Evolutionary conservation across 2,329 filamentous ascomycete species (phyloP).

Genomic region (Endocalyx cinctus): DNA sequence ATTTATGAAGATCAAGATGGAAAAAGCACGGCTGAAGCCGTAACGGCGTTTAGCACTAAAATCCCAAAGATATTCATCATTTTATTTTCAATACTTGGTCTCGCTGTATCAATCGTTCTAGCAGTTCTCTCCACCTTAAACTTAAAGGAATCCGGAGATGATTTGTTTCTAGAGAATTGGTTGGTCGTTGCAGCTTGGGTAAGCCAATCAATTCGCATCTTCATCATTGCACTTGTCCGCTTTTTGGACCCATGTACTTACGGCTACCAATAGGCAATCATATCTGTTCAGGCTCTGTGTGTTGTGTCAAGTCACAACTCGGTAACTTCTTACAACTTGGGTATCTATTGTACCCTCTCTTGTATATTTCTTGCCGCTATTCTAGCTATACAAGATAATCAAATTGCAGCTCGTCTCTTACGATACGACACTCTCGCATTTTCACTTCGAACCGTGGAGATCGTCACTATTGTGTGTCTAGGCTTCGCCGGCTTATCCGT

Average conservation of each 20-base stretch:
- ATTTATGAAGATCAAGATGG: constrained; percentile 67
- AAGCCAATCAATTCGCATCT: no score
- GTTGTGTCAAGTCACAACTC: constrained; percentile 46
- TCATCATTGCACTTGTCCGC: constrained; percentile 6
- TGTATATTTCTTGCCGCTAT: constrained; percentile 38
- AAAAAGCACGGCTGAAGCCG: constrained; percentile 58
- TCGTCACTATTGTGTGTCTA: constrained; percentile 40
- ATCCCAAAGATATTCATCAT: constrained; percentile 52
- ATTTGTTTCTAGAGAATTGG: constrained; percentile 52
- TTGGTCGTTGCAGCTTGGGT: constrained; percentile 60
- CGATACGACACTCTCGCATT: constrained; percentile 31
- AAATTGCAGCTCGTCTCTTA: constrained; percentile 30
- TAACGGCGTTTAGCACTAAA: constrained; percentile 58
- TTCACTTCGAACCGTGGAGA: constrained; percentile 43
- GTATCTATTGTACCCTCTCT: constrained; percentile 47
- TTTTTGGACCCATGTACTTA: constrained; percentile 11
- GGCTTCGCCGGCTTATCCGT: constrained; percentile 48
- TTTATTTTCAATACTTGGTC: constrained; percentile 48
- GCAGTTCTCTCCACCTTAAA: constrained; percentile 47
- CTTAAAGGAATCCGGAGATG: constrained; percentile 22
- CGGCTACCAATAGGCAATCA: constrained; percentile 36
- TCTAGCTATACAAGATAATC: constrained; percentile 40
- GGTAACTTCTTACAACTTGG: constrained; percentile 49
- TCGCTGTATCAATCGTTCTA: constrained; percentile 51
- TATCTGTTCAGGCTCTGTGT: constrained; percentile 47